phyloP scores from a whole-genome alignment of 352 stramenopile genomes.

The Phytophthora constricta region DNA sequence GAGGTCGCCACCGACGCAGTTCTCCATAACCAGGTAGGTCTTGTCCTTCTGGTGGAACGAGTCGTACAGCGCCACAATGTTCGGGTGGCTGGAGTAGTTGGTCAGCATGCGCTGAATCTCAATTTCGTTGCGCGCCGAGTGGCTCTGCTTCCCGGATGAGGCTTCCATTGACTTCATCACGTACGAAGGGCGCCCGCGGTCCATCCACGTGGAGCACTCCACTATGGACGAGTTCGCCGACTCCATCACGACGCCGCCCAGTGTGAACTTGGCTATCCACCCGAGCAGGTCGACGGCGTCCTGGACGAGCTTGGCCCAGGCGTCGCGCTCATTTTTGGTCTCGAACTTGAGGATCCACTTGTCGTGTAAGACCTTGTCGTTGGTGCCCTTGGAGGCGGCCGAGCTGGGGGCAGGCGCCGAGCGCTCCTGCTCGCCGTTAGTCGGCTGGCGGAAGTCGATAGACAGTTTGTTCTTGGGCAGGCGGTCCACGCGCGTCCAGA shows the following conservation, averaged over 20 bases:
- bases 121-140: constrained; percentile 66
- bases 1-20: constrained; percentile 67
- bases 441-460: constrained; percentile 66
- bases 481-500: constrained; percentile 64
- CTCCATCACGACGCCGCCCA: constrained; percentile 63
- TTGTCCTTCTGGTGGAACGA: constrained; percentile 69
- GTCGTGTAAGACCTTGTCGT: constrained; percentile 41
- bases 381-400: constrained; percentile 18
- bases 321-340: constrained; percentile 72
- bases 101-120: constrained; percentile 70
- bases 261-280: constrained; percentile 78
- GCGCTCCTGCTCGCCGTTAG: constrained; percentile 31
- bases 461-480: constrained; percentile 73
- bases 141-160: constrained; percentile 53
- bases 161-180: constrained; percentile 71
- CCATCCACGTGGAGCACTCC: constrained; percentile 73
- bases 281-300: constrained; percentile 66
- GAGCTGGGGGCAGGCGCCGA: constrained; percentile 12
- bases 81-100: constrained; percentile 72
- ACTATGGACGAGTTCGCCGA: constrained; percentile 61
- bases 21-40: constrained; percentile 69
- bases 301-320: constrained; percentile 68
- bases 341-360: constrained; percentile 81
- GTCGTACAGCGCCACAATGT: constrained; percentile 71
- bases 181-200: constrained; percentile 59